Base-by-base conservation (phyloP, 2,329 filamentous ascomycete species). In the Curvularia verruculosa region DNA sequence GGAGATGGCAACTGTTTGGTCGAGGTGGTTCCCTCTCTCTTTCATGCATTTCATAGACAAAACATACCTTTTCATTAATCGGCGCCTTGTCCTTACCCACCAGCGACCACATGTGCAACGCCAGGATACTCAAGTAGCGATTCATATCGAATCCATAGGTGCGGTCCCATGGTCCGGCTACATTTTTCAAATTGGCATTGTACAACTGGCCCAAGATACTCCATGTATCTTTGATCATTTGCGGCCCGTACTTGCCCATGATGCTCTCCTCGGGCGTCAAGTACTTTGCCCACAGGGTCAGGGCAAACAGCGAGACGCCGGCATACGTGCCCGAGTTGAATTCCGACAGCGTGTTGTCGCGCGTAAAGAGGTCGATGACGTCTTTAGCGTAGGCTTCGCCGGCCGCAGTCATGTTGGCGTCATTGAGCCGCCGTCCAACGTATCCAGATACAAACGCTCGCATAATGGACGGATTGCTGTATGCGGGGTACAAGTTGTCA, bases 121-220 rank as follows among this genome's bases (percentile, higher is more conserved):
- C 82, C 69, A 87, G 81, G 47, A 88, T 78, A 50, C 83, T 83
- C 3, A 87, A 69, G 63, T 88, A 88, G 6, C 80, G 75, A 52
- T 85, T 87, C 85, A 88, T 87, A 57, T 88, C 85, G 55, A 82
- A 87, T 0, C 85, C 85, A 59, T 88, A 88, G 0, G 81, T 78
- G 0, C 86, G 81, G 69, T 88, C 86, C 86, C 86, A 88, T 0
- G 86, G 86, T 0, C 86, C 86, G 2, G 85, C 85, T 46, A 87
- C 79, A 58, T 88, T 88, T 61, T 80, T 83, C 73, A 88, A 71
- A 1, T 81, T 78, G 0, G 85, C 81, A 51, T 87, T 83, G 77
- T 85, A 88, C 1, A 88, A 77, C 44, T 81, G 63, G 0, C 79
- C 77, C 1, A 84, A 76, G 3, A 79, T 77, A 4, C 79, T 74